A percentile compares a stretch with the other conserved stretches of the same genome.
These are phyloP conservation scores for Marasmius sp. DNA, from an alignment of 1,284 basidiomycete species.

Conservation along the genomic window DNA sequence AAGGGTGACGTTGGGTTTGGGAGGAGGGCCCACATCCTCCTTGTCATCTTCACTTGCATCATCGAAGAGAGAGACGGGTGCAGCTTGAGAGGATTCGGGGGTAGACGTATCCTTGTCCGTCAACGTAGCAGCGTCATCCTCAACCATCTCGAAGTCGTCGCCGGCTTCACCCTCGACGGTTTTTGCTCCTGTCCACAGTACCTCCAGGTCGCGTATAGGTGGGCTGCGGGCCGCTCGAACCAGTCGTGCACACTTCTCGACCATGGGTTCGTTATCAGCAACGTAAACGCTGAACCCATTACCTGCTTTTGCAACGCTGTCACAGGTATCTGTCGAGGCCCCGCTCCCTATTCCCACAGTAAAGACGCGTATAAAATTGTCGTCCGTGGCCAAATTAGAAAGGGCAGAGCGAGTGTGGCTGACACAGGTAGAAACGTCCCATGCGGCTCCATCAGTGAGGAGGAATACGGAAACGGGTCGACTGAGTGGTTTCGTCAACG, in stretches of 20 bases:
- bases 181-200: not conserved
- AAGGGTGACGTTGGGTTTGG: not conserved
- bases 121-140: not conserved
- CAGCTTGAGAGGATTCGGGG: not conserved
- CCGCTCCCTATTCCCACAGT: conserved; percentile 3
- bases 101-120: not conserved
- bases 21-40: not conserved
- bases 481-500: not conserved
- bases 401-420: not conserved
- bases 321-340: conserved; percentile 5
- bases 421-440: conserved; percentile 8
- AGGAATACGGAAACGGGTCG: conserved; percentile 1
- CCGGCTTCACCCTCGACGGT: not conserved
- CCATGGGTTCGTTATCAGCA: not conserved
- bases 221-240: conserved; percentile 5
- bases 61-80: not conserved
- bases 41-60: not conserved
- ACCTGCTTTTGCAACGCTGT: conserved; percentile 6
- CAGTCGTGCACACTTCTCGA: conserved; percentile 5
- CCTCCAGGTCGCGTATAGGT: not conserved
- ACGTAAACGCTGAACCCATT: conserved; percentile 4
- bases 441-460: conserved; percentile 7
- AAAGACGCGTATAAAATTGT: conserved; percentile 7
- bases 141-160: not conserved
- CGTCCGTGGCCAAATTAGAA: not conserved